phyloP scores from a whole-genome alignment of 2,329 filamentous ascomycete genomes.

The Volutella citrinella region DNA sequence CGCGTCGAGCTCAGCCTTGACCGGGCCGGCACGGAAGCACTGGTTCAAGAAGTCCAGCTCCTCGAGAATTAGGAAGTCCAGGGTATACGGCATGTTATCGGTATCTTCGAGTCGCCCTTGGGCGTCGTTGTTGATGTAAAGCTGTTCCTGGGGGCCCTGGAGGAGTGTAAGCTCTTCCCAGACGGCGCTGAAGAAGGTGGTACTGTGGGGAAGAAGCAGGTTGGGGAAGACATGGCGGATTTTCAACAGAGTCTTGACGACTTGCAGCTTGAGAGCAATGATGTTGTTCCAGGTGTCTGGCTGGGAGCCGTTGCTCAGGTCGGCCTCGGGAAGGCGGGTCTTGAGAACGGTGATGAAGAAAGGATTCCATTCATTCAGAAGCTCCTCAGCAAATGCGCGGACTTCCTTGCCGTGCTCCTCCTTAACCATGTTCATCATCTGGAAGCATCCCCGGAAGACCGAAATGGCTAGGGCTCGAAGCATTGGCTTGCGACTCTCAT shows the following conservation, averaged over 20 bases:
- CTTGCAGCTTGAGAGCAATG: slow-evolving; percentile 85
- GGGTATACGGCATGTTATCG: slow-evolving; percentile 87
- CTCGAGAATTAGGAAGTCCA: slow-evolving; percentile 91
- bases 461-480: slow-evolving; percentile 83
- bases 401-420: slow-evolving; percentile 86
- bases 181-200: slow-evolving; percentile 77
- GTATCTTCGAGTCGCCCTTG: slow-evolving; percentile 88
- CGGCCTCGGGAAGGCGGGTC: slow-evolving; percentile 66
- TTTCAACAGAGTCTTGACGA: slow-evolving; percentile 91
- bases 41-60: slow-evolving; percentile 94
- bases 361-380: slow-evolving; percentile 79
- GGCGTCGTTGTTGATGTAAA: slow-evolving; percentile 82
- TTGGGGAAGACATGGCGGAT: slow-evolving; percentile 80
- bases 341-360: slow-evolving; percentile 84
- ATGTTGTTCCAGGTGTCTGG: slow-evolving; percentile 75
- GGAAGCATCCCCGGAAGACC: slow-evolving; percentile 88
- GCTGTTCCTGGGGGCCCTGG: slow-evolving; percentile 69
- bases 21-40: slow-evolving; percentile 81
- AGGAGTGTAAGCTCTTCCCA: slow-evolving; percentile 84
- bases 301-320: slow-evolving; percentile 40
- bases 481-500: slow-evolving; percentile 68
- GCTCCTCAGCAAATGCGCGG: slow-evolving; percentile 84
- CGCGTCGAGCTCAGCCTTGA: slow-evolving; percentile 82
- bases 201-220: slow-evolving; percentile 78
- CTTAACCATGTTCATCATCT: slow-evolving; percentile 94